A percentile compares a stretch with the other conserved stretches of the same genome.
Evolutionary conservation across 2,329 filamentous ascomycete species (phyloP).

Genomic region (Nectriaceae sp.): DNA sequence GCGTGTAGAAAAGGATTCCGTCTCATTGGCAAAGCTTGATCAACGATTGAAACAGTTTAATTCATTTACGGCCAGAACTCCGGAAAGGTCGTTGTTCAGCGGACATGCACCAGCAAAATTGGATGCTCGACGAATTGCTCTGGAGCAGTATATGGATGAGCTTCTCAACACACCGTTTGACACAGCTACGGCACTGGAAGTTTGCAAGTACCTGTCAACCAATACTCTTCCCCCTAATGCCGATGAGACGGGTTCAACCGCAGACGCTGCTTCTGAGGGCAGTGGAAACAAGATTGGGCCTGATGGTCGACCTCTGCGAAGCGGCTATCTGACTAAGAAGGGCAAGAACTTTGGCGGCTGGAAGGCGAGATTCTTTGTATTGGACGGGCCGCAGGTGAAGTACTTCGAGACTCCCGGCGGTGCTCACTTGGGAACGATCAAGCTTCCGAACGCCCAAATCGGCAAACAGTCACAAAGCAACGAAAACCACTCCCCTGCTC

Average conservation of each 20-base stretch:
- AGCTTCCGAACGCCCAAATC: conserved; percentile 86
- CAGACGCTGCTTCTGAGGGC: conserved; percentile 24
- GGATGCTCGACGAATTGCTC: conserved; percentile 77
- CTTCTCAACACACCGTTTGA: conserved; percentile 83
- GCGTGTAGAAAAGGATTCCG: conserved; percentile 90
- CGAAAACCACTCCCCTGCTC: conserved; percentile 61
- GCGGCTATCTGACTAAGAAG: conserved; percentile 91
- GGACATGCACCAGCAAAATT: conserved; percentile 93
- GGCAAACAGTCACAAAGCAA: conserved; percentile 73
- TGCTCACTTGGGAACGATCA: conserved; percentile 89
- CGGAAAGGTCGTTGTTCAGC: conserved; percentile 83
- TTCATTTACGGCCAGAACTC: conserved; percentile 74
- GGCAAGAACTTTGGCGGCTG: conserved; percentile 99
- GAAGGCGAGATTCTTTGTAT: conserved; percentile 76
- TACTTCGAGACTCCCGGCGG: conserved; percentile 94
- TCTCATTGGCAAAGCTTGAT: conserved; percentile 80
- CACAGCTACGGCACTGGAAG: conserved; percentile 71
- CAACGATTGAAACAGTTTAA: conserved; percentile 74
- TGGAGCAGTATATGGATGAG: conserved; percentile 84
- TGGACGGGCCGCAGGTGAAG: conserved; percentile 66
- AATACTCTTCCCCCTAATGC: conserved; percentile 63
- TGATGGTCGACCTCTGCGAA: conserved; percentile 71
- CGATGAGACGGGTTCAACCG: conserved; percentile 50
- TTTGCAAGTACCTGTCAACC: conserved; percentile 85
- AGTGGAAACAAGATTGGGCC: conserved; percentile 49